Evolutionary conservation across 495 filamentous ascomycete genomes (phyloP), one percentile per base, ranked within the genome.

Genomic region (Neurospora pannonica): DNA sequence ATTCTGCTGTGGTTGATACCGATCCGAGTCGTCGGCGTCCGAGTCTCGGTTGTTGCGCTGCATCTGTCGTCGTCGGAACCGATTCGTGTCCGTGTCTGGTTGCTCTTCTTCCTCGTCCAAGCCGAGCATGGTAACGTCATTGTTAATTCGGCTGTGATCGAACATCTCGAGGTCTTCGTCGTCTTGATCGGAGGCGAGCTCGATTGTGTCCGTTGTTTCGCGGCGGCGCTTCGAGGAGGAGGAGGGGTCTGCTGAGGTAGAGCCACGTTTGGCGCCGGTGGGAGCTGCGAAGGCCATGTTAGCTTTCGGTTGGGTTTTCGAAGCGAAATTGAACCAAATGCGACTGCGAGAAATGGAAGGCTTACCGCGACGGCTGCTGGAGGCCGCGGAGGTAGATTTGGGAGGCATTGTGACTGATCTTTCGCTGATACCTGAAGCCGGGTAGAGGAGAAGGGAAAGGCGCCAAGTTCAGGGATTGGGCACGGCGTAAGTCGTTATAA

Each of bases 1-100:
- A 1, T 81, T 77, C 76, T 81, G 15, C 73, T 71, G 48, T 72
- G 38, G 17, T 71, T 28, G 46, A 17, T 69, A 75, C 60, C 28
- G n/a, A 10, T 21, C 70, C 9, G 38, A 67, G 13, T 67, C 54
- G 1, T 62, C 54, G 0, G 28, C 28, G 15, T 34, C 24, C 28
- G 24, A 24, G 46, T 54, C 46, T 54, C 21, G 48, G 48, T 60
- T 36, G 7, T 9, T 34, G 28, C 2, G 54, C 28, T 67, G 54
- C 28, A 67, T 72, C 70, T 34, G 70, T 71, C 36, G 72, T 70
- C 38, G 72, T 38, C 34, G 39, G 21, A 15, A 28, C 24, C 48
- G 21, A 28, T 60, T 60, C 21, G 21, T 60, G 21, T 60, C 48
- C 24, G 13, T 13, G 10, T 28, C 48, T 24, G 48, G 21, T 28